These are phyloP conservation scores for Paraphoma chrysanthemicola DNA, from an alignment of 2,329 filamentous ascomycete species.

Conservation along the genomic window DNA sequence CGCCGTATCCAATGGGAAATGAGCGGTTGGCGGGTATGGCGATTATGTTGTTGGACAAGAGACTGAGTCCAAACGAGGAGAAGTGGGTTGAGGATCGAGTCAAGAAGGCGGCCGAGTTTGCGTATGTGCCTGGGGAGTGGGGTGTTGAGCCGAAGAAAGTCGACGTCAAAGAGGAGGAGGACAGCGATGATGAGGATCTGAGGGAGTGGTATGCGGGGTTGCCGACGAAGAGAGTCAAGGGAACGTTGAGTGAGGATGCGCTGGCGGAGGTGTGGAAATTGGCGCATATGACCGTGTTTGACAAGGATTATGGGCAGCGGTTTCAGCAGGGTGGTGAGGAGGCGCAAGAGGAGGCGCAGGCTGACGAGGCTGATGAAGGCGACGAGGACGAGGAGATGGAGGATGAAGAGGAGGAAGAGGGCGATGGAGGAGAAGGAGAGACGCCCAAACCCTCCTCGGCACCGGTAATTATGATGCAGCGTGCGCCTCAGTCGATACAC, in stretches of 20 bases:
- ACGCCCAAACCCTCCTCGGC: conserved; percentile 5
- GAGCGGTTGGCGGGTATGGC: conserved; percentile 26
- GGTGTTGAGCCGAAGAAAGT: conserved; percentile 28
- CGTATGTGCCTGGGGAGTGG: conserved; percentile 39
- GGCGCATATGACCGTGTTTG: conserved; percentile 27
- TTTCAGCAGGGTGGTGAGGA: conserved; percentile 20
- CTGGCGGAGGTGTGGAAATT: conserved; percentile 27
- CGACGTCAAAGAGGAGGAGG: conserved; percentile 16
- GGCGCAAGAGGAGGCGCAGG: conserved; percentile 19
- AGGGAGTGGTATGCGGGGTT: conserved; percentile 16
- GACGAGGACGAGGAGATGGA: conserved; percentile 25
- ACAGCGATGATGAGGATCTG: conserved; percentile 13
- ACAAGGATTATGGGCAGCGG: conserved; percentile 17
- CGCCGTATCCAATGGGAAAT: conserved; percentile 29
- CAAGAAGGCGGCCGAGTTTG: conserved; percentile 36
- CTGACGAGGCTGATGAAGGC: conserved; percentile 16
- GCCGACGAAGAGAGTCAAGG: conserved; percentile 22
- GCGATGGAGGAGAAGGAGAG: conserved; percentile 7
- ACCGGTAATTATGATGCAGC: conserved; percentile 10
- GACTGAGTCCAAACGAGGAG: conserved; percentile 32
- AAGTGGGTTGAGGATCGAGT: conserved; percentile 39
- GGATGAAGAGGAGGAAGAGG: conserved; percentile 26
- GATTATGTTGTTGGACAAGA: conserved; percentile 34
- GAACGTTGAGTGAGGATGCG: conserved; percentile 25
- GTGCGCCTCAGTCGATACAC: conserved; percentile 13